Evolutionary conservation across 495 filamentous ascomycete genomes (phyloP).

Genomic region (Articulospora tetracladia): DNA sequence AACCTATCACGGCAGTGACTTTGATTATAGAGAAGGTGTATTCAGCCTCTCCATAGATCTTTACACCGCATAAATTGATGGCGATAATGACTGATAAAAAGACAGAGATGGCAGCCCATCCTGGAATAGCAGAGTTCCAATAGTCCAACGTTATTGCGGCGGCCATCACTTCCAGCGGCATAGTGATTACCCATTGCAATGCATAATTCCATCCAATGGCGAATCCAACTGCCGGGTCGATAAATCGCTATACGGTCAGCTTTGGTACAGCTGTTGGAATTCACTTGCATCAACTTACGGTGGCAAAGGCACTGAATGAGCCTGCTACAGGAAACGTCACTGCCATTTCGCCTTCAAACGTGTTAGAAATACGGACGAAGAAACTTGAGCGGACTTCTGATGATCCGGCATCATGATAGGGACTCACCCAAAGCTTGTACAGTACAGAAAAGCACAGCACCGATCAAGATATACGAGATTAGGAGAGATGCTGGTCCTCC

Average conservation of each 20-base stretch:
- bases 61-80: conserved; percentile 85
- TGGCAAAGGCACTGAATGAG: conserved; percentile 91
- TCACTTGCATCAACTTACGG: conserved; percentile 25
- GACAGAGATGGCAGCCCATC: conserved; percentile 53
- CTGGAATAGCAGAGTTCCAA: conserved; percentile 59
- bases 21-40: conserved; percentile 88
- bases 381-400: too few species aligned
- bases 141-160: conserved; percentile 84
- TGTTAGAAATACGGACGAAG: too few species aligned
- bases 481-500: conserved; percentile 86
- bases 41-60: conserved; percentile 86
- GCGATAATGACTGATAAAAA: conserved; percentile 70
- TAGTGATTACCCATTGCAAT: conserved; percentile 63
- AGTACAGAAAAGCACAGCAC: conserved; percentile 88
- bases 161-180: conserved; percentile 89
- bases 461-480: conserved; percentile 81
- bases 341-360: too few species aligned
- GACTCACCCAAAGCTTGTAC: conserved; percentile 87
- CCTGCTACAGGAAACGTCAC: conserved; percentile 80
- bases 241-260: conserved; percentile 52
- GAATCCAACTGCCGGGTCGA: conserved; percentile 96
- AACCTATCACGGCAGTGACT: conserved; percentile 82
- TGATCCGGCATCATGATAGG: too few species aligned
- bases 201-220: conserved; percentile 95
- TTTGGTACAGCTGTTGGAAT: background rate